Percentiles rank a stretch among this genome's conserved stretches.
These are phyloP conservation scores for Sideroxylon spinosum DNA, from an alignment of 179 eudicot species.

Conservation along the genomic window DNA sequence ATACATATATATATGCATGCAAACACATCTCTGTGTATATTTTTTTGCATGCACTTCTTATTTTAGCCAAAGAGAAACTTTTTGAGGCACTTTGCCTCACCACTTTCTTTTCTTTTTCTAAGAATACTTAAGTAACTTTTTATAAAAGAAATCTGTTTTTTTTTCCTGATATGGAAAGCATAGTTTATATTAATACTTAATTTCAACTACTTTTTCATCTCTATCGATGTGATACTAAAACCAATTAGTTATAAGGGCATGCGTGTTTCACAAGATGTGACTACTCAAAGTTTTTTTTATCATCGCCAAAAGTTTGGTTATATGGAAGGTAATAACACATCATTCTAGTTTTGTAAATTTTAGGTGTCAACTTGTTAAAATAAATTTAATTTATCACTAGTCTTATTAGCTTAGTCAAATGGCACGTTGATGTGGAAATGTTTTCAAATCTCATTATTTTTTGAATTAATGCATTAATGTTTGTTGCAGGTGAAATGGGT, in stretches of 20 bases:
- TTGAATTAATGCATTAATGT: not conserved
- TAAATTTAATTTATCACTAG: too few species aligned
- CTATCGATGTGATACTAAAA: slow-evolving; percentile 46
- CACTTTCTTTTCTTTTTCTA: slow-evolving; percentile 8
- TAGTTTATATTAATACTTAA: not conserved
- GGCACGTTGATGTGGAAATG: slow-evolving; percentile 11
- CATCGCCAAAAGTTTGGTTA: slow-evolving; percentile 64
- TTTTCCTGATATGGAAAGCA: not conserved
- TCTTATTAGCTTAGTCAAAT: too few species aligned
- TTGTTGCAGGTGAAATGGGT: too few species aligned
- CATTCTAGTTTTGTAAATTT: not conserved
- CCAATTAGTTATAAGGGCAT: slow-evolving; percentile 42
- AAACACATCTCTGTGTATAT: not conserved
- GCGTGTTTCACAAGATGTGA: slow-evolving; percentile 25
- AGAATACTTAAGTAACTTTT: not conserved
- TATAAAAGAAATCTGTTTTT: not conserved
- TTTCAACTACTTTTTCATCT: slow-evolving; percentile 8
- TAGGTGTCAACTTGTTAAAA: not conserved
- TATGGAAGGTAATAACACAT: slow-evolving; percentile 48
- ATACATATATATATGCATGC: not conserved
- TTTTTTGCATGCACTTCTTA: not conserved
- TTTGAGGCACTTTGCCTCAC: not conserved
- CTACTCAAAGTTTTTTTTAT: slow-evolving; percentile 45
- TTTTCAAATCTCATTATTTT: not conserved
- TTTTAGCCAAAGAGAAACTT: not conserved